Evolutionary conservation across 2,329 filamentous ascomycete species (phyloP), one percentile per base, ranked within the genome.

Genomic region (Tolypocladium sp.): DNA sequence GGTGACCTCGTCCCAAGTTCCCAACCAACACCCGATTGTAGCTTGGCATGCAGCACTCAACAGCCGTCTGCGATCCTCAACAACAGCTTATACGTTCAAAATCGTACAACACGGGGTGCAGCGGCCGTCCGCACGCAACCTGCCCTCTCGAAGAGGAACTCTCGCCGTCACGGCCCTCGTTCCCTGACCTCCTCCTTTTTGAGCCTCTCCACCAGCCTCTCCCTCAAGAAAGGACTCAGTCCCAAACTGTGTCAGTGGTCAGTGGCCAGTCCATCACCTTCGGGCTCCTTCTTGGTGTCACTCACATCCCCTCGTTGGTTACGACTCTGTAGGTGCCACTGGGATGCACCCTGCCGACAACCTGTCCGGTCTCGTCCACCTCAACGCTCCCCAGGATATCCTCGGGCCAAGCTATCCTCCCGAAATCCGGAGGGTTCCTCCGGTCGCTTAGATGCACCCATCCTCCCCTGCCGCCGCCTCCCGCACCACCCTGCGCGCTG

Each of bases 321-420:
- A 88, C 66, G 37, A 87, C 74, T 42, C 86, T 80, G 68, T 87
- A 88, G 4, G 83, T 87, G 17, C 84, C 83, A 62, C 84, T 86
- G 1, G 79, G 74, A 70, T 85, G 79, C 63, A 82, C 82, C 62
- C 78, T 79, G 27, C 83, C 83, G 33, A 86, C 74, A 57, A 88
- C 81, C 35, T 79, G 68, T 0, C 86, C 86, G 8, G 72, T 63
- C 2, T 76, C 77, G 67, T 87, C 78, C 6, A 89, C 86, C 67
- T 88, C 82, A 46, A 89, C 77, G 63, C 85, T 88, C 42, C 86
- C 86, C 58, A 89, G 74, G 42, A 89, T 89, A 66, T 89, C 86
- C 66, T 89, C 86, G 1, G 86, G 85, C 77, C 82, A 88, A 2
- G 86, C 84, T 67, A 89, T 88, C 57, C 86, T 73, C 20, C 86